Conservation (phyloP, 805 yeast genomes). For the Wilhelminamyces savonicus region DNA sequence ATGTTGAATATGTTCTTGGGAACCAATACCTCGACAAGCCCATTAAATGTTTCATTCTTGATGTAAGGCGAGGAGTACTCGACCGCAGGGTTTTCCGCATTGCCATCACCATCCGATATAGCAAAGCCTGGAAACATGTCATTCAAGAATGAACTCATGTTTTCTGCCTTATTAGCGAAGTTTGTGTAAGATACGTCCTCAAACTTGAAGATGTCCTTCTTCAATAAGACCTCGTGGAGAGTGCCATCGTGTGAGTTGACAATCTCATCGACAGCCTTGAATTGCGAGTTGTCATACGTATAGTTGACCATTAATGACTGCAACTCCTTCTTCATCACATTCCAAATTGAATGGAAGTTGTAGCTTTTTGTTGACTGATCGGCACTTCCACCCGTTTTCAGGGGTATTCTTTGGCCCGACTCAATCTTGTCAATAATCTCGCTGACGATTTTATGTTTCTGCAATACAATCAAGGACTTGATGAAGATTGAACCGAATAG, state of each 20-base stretch:
- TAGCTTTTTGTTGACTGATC: conserved; percentile 1
- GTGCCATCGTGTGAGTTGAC: conserved; percentile 3
- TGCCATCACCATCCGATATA: conserved; percentile 15
- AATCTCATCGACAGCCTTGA: not conserved
- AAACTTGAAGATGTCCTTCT: conserved; percentile 22
- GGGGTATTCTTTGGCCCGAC: conserved; percentile 11
- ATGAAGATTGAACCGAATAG: conserved; percentile 67
- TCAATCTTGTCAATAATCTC: conserved; percentile 43
- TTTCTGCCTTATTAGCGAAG: conserved; percentile 20
- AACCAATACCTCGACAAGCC: conserved; percentile 58
- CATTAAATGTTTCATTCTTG: conserved; percentile 49
- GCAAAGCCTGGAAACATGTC: conserved; percentile 69
- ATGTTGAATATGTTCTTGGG: conserved; percentile 72
- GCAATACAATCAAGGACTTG: conserved; percentile 56
- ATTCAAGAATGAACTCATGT: conserved; percentile 28
- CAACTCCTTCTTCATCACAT: conserved; percentile 25
- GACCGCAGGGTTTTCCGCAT: conserved; percentile 3
- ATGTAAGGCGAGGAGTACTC: conserved; percentile 40
- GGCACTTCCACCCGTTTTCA: not conserved
- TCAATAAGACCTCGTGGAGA: conserved; percentile 16
- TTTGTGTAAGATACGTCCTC: conserved; percentile 22
- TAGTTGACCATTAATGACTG: conserved; percentile 25
- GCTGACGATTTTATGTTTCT: conserved; percentile 60
- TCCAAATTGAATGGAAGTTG: conserved; percentile 24
- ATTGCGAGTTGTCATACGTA: conserved; percentile 17